phyloP scores from a whole-genome alignment of 345 rosid species.

The Euphorbia pulcherrima region DNA sequence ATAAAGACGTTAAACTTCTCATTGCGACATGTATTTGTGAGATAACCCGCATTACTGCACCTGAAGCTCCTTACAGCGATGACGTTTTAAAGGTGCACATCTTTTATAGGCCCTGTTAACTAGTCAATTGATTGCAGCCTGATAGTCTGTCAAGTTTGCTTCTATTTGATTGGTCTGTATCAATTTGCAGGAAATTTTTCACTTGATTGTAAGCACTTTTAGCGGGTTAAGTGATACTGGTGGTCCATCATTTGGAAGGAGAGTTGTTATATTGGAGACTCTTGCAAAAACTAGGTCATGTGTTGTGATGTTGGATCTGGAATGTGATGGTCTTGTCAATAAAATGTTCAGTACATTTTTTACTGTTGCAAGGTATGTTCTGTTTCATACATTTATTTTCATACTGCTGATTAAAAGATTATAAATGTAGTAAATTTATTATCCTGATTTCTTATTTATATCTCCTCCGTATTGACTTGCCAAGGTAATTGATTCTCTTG shows the following conservation, averaged over 20 bases:
- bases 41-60: constrained; percentile 95
- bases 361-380: constrained; percentile 79
- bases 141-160: neutral
- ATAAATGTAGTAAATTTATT: neutral
- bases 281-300: constrained; percentile 94
- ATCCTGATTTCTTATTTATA: neutral
- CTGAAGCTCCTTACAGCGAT: constrained; percentile 90
- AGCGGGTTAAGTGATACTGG: constrained; percentile 72
- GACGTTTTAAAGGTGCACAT: constrained; percentile 68
- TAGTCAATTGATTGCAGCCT: constrained; percentile 9
- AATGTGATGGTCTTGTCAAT: constrained; percentile 84
- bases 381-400: neutral
- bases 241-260: constrained; percentile 91
- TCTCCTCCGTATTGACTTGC: neutral
- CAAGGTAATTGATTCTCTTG: neutral
- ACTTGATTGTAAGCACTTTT: constrained; percentile 77
- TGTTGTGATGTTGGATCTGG: constrained; percentile 97
- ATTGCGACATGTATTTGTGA: constrained; percentile 96
- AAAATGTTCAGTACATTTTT: constrained; percentile 88
- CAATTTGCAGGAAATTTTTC: constrained; percentile 73
- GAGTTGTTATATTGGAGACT: constrained; percentile 88
- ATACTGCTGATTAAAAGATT: neutral
- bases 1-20: constrained; percentile 86
- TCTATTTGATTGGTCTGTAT: constrained; percentile 18
- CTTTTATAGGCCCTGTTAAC: constrained; percentile 12